Evolutionary conservation across 2,329 filamentous ascomycete genomes (phyloP), one percentile per base, ranked within the genome.

Genomic region (Myriosclerotinia duriaeana): DNA sequence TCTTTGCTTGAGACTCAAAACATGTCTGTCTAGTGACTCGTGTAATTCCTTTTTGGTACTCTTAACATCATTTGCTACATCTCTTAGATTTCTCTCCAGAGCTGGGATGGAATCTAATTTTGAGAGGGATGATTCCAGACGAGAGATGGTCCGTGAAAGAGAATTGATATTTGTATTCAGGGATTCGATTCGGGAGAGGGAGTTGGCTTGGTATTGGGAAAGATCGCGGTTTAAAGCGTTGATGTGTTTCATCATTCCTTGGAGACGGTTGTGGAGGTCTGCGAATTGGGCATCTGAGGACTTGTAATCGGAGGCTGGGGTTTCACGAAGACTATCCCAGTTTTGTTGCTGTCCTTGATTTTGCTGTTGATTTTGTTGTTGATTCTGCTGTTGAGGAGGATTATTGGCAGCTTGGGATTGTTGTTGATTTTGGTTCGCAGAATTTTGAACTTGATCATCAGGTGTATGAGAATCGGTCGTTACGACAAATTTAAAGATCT

Each of bases 401-500:
- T 50, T 68, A 5, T 26, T 40, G 30, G 46, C 48, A 56, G 63
- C 63, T 38, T 48, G 52, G 36, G 36, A 66, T 55, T 67, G 64
- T 44, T 68, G 53, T 59, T 67, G 30, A 44, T 64, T 52, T 30
- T 69, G 59, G 34, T 73, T 68, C 53, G 76, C 74, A 11, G 44
- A 6, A 36, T 65, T 53, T 30, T 56, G 62, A 40, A 55, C 53
- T 66, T 66, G 55, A n/a, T 76, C 73, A 60, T 78, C 74, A 38
- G 74, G 66, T 74, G 65, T 69, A 42, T 73, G 76, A 40, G 77
- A 76, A 36, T 87, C 84, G 14, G 85, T 88, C 75, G 88, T 86
- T 62, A 95, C 86, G 46, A 90, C 84, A 76, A 98, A 85, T 77
- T 94, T 96, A 82, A 93, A 95, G 71, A 97, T 78, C 79, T 99